A percentile compares a stretch with the other conserved stretches of the same genome.
Conservation (phyloP, 179 eudicot species). For the Camellia oleifera region DNA sequence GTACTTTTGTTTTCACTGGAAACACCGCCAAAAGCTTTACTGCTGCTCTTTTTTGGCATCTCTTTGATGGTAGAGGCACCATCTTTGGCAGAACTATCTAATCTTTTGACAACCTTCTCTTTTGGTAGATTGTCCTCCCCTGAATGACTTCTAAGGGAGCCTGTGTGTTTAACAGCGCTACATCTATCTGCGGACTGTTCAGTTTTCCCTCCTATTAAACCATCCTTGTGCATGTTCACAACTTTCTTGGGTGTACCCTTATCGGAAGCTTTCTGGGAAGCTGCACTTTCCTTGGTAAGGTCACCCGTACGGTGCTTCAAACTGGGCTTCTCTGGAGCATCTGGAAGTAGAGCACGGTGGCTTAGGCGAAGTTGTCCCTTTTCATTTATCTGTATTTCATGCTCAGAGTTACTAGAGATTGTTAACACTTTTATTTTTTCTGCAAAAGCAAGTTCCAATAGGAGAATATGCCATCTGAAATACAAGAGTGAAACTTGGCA, state of each 20-base stretch:
- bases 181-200: constrained; percentile 24
- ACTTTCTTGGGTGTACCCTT: constrained; percentile 36
- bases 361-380: constrained; percentile 98
- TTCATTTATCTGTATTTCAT: constrained; percentile 65
- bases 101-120: constrained; percentile 43
- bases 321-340: constrained; percentile 47
- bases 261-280: constrained; percentile 20
- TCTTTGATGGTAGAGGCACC: constrained; percentile 33
- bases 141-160: constrained; percentile 29
- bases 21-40: constrained; percentile 28
- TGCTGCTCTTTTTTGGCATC: constrained; percentile 37
- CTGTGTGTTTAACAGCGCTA: constrained; percentile 13
- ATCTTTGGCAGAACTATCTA: constrained; percentile 25
- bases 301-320: constrained; percentile 42
- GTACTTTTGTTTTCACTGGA: constrained; percentile 42
- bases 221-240: constrained; percentile 28
- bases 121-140: constrained; percentile 27
- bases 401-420: not conserved
- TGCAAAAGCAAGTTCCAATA: not conserved
- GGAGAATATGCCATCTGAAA: constrained; percentile 5
- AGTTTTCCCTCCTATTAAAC: constrained; percentile 22
- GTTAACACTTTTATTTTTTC: not conserved
- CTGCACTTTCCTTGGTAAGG: constrained; percentile 41
- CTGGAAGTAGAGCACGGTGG: constrained; percentile 84
- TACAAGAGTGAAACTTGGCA: not conserved